These are phyloP conservation scores for Lachancea kluyveri DNA, from an alignment of 805 yeast genomes.

Conservation along the genomic window DNA sequence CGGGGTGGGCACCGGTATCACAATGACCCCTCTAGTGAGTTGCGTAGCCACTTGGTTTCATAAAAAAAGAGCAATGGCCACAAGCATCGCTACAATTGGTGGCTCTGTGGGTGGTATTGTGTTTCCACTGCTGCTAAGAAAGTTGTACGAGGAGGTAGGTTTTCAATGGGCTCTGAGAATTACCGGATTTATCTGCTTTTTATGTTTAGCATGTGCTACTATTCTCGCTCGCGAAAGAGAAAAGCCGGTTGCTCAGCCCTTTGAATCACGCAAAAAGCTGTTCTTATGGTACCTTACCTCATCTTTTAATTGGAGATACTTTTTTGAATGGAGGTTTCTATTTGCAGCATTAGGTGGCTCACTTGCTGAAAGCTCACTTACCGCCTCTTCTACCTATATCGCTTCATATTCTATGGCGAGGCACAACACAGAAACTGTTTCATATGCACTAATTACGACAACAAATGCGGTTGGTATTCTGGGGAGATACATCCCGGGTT, in stretches of 20 bases:
- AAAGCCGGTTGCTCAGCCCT: conserved; percentile 26
- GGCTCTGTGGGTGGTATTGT: conserved; percentile 53
- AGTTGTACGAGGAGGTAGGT: conserved; percentile 44
- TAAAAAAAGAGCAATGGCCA: conserved; percentile 50
- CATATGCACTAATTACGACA: conserved; percentile 43
- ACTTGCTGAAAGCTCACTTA: conserved; percentile 41
- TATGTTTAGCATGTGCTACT: conserved; percentile 32
- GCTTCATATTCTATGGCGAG: conserved; percentile 47
- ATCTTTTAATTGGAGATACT: conserved; percentile 30
- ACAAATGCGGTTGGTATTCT: conserved; percentile 41
- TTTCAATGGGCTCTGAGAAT: conserved; percentile 56
- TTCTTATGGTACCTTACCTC: conserved; percentile 26
- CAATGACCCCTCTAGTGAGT: conserved; percentile 56
- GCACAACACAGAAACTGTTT: conserved; percentile 41
- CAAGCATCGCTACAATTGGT: conserved; percentile 45
- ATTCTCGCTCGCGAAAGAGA: conserved; percentile 37
- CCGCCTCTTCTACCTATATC: conserved; percentile 43
- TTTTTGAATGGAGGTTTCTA: conserved; percentile 39
- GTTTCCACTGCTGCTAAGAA: conserved; percentile 49
- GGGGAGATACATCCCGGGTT: conserved; percentile 42
- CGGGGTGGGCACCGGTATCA: conserved; percentile 55
- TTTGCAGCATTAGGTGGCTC: conserved; percentile 39
- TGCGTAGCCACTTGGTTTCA: conserved; percentile 64
- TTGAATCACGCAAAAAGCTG: conserved; percentile 33
- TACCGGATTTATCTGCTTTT: conserved; percentile 42